Percentiles rank a stretch among this genome's conserved stretches.
These are phyloP conservation scores for Tolypocladium album DNA, from an alignment of 2,329 filamentous ascomycete species.

Conservation along the genomic window DNA sequence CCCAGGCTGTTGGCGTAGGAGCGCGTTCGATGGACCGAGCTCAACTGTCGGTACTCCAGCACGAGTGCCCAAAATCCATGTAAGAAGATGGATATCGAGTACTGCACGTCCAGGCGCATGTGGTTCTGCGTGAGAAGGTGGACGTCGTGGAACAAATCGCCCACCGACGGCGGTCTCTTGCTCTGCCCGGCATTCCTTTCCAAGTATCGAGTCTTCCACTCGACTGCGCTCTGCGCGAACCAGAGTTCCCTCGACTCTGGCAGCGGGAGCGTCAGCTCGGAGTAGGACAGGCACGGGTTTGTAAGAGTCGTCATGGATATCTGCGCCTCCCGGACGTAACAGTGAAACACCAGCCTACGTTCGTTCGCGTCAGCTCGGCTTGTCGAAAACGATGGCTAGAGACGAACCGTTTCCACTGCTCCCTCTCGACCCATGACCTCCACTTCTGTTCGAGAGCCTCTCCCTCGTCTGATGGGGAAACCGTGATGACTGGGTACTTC, in stretches of 20 bases:
- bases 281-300: slow-evolving; percentile 56
- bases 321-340: slow-evolving; percentile 55
- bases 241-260: slow-evolving; percentile 53
- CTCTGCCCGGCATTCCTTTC: slow-evolving; percentile 23
- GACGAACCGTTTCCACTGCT: slow-evolving; percentile 52
- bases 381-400: neutral
- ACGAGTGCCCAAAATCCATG: slow-evolving; percentile 57
- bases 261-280: slow-evolving; percentile 55
- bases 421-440: slow-evolving; percentile 51
- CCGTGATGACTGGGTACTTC: slow-evolving; percentile 38
- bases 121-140: slow-evolving; percentile 38
- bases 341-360: slow-evolving; percentile 48
- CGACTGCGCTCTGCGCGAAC: slow-evolving; percentile 49
- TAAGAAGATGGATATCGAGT: slow-evolving; percentile 49
- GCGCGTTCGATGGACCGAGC: slow-evolving; percentile 35
- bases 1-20: slow-evolving; percentile 31
- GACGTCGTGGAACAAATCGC: slow-evolving; percentile 46
- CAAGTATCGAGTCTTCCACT: slow-evolving; percentile 55
- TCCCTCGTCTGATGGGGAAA: slow-evolving; percentile 43
- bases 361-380: neutral
- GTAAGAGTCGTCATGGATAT: slow-evolving; percentile 56
- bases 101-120: slow-evolving; percentile 42
- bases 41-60: slow-evolving; percentile 54
- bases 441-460: slow-evolving; percentile 52
- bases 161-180: slow-evolving; percentile 37